phyloP scores from a whole-genome alignment of 2,329 filamentous ascomycete species.

The Ustilaginoidea virens region DNA sequence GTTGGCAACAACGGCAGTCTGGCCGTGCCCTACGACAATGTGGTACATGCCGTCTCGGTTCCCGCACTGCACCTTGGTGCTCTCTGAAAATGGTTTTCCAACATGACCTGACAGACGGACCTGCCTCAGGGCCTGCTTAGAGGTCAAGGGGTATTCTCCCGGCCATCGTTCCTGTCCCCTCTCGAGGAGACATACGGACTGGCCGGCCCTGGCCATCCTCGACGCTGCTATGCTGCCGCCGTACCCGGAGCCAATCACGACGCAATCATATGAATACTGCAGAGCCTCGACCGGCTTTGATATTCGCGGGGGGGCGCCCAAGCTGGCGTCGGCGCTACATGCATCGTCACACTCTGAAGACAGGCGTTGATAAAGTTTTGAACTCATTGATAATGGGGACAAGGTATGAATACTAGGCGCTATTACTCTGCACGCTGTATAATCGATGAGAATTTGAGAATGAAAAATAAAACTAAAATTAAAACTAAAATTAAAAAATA shows the following conservation, averaged over 20 bases:
- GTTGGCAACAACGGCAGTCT: constrained; percentile 46
- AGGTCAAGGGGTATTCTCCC: constrained; percentile 42
- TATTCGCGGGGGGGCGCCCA: constrained; percentile 39
- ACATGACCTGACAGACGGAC: constrained; percentile 38
- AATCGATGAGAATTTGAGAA: too few relatives aligned
- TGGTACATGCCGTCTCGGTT: constrained; percentile 49
- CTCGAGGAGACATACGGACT: constrained; percentile 50
- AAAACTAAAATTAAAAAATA: too few relatives aligned
- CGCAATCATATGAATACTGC: constrained; percentile 42
- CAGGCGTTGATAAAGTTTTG: too few relatives aligned
- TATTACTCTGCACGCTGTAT: too few relatives aligned
- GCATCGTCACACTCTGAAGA: too few relatives aligned
- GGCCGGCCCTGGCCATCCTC: constrained; percentile 39
- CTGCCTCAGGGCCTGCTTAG: constrained; percentile 31
- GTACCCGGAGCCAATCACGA: constrained; percentile 56
- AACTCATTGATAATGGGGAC: too few relatives aligned
- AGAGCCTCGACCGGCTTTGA: constrained; percentile 42
- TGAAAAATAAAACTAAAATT: too few relatives aligned
- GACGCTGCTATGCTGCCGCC: constrained; percentile 51
- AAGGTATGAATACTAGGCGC: too few relatives aligned
- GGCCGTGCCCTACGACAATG: constrained; percentile 44
- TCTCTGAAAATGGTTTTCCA: constrained; percentile 21
- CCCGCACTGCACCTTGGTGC: constrained; percentile 25
- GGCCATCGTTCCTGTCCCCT: constrained; percentile 50
- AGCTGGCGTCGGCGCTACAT: too few relatives aligned